Percentiles rank a stretch among this genome's conserved stretches.
Evolutionary conservation across 768 basidiomycete species (phyloP).

Genomic region (Lanmaoa rubissima): DNA sequence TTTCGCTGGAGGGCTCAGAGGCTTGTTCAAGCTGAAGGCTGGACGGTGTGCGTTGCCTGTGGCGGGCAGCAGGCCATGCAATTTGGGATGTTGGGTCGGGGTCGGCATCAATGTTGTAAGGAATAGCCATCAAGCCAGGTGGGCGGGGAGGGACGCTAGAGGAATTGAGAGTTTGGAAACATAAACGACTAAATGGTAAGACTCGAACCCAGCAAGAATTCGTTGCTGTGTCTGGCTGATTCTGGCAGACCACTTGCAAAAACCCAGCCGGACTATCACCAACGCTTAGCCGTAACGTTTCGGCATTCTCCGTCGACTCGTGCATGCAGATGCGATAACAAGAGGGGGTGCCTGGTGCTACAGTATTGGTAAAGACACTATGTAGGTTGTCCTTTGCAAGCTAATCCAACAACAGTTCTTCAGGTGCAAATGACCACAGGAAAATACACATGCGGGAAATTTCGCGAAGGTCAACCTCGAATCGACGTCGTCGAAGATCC

Average conservation of each 20-base stretch:
- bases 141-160: not conserved
- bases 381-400: conserved; percentile 14
- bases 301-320: conserved; percentile 27
- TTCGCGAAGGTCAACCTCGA: conserved; percentile 24
- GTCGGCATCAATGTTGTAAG: conserved; percentile 49
- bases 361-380: conserved; percentile 12
- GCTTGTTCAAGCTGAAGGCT: conserved; percentile 23
- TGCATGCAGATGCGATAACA: not conserved
- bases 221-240: not conserved
- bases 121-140: conserved; percentile 53
- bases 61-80: conserved; percentile 60
- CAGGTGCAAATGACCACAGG: conserved; percentile 5
- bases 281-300: not conserved
- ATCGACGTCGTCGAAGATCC: conserved; percentile 42
- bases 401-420: conserved; percentile 28
- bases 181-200: conserved; percentile 9
- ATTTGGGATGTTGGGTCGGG: conserved; percentile 81
- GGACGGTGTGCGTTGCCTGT: conserved; percentile 31
- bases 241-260: not conserved
- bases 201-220: not conserved
- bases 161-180: conserved; percentile 4
- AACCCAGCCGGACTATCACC: conserved; percentile 3
- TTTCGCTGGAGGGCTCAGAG: conserved; percentile 19
- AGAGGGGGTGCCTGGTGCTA: conserved; percentile 9
- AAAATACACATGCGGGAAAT: conserved; percentile 4